Base-by-base conservation (phyloP, 257 asterid genomes). In the Primulina eburnea region DNA sequence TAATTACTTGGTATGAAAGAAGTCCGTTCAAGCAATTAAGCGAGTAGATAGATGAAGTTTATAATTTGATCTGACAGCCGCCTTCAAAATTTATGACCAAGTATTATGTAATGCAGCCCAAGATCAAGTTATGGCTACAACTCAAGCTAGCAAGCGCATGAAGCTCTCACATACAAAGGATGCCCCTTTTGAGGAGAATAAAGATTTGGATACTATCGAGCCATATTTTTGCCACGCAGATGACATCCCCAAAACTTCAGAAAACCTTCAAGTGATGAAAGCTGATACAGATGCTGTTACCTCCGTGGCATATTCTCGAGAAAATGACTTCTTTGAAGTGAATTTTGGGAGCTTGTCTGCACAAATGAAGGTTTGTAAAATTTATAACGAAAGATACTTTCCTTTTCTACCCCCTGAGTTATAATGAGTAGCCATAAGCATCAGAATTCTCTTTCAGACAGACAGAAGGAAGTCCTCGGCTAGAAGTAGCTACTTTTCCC, bases 21-120 rank as follows among this genome's bases (percentile, higher is more conserved):
- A 65, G 21, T 37, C 18, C 28, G 26, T 52, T 16, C 8, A 52
- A 68, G 32, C 34, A 50, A 9, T 59, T 33, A 18, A 43, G 4
- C 37, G 43, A 70, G 55, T 60, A 21, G 56, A 34, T 20, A n/a
- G 30, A 50, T 58, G 47, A 40, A 35, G 53, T 26, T 70, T 63
- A 47, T 33, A 58, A 9, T 50, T 7, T 26, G 16, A 6, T 53
- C 53, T 60, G 26, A 38, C 28, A 24, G 28, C 62, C 68, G 55
- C 33, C 58, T 26, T 20, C 62, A 6, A 60, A 35, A 61, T 66
- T 20, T n/a, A 64, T 61, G 43, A 63, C 18, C 52, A 64, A 52
- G 32, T 37, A 64, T 70, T 69, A 72, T 61, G 60, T 70, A 69
- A 60, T 78, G 87, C 85, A 80, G 88, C 80, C 76, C 71, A 57